These are phyloP conservation scores for Pseudogymnoascus destructans DNA, from an alignment of 2,329 filamentous ascomycete species.

Conservation along the genomic window DNA sequence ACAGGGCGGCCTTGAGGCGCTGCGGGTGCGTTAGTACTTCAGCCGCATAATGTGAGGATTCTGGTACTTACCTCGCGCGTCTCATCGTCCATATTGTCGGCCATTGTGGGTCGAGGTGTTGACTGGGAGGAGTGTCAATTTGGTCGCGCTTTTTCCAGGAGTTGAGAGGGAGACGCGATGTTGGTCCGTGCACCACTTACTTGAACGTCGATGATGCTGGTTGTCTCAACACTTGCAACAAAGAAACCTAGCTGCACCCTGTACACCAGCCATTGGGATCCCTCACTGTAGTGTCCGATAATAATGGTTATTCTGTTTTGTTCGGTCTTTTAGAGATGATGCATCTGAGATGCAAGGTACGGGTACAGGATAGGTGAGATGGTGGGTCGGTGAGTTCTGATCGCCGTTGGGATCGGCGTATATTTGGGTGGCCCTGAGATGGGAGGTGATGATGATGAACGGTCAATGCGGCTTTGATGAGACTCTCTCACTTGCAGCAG, in stretches of 20 bases:
- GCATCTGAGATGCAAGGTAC: not conserved
- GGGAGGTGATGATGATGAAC: not conserved
- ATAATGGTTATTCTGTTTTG: not conserved
- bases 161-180: not conserved
- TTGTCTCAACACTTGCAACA: not conserved
- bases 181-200: not conserved
- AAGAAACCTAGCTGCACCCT: not conserved
- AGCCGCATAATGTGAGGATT: not conserved
- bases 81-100: conserved; percentile 12
- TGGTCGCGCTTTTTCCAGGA: not conserved
- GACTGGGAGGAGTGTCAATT: conserved; percentile 10
- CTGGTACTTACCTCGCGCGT: conserved; percentile 10
- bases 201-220: not conserved
- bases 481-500: not conserved
- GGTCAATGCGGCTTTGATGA: not conserved
- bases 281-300: not conserved
- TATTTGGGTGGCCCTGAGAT: not conserved
- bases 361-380: not conserved
- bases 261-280: not conserved
- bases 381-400: not conserved
- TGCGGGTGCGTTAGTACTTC: conserved; percentile 27
- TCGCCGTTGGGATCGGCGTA: not conserved
- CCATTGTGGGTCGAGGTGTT: conserved; percentile 27
- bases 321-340: not conserved
- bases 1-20: conserved; percentile 73